phyloP scores from a whole-genome alignment of 495 filamentous ascomycete species.

The Penicillium alfredii region DNA sequence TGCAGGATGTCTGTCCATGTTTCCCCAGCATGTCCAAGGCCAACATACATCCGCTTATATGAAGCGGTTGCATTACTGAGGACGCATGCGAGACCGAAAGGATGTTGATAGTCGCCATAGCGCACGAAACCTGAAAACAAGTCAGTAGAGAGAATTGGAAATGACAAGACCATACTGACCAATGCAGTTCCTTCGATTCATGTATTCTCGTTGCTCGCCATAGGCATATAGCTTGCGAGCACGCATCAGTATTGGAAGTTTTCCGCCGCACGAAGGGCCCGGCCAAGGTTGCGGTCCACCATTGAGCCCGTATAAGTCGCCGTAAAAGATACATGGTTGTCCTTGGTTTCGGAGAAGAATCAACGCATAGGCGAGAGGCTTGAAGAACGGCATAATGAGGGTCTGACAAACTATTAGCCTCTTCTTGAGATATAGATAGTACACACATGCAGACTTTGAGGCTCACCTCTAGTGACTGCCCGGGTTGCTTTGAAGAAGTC shows the following conservation, averaged over 20 bases:
- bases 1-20: constrained; percentile 58
- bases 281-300: constrained; percentile 36
- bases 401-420: constrained; percentile 26
- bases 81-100: constrained; percentile 51
- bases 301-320: constrained; percentile 67
- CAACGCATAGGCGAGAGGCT: constrained; percentile 53
- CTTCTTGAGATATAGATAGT: neutral
- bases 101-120: constrained; percentile 48
- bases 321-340: constrained; percentile 69
- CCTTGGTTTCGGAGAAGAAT: constrained; percentile 62
- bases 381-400: constrained; percentile 50
- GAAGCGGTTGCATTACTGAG: constrained; percentile 47
- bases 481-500: constrained; percentile 44
- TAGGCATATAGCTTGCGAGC: constrained; percentile 66
- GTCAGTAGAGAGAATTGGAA: constrained; percentile 4
- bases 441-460: too few relatives aligned
- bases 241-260: constrained; percentile 54
- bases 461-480: constrained; percentile 50
- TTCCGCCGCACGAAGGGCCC: constrained; percentile 53
- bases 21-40: constrained; percentile 49
- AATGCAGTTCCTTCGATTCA: constrained; percentile 59
- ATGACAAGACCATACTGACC: constrained; percentile 28
- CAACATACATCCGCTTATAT: constrained; percentile 58
- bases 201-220: constrained; percentile 63
- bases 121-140: constrained; percentile 49